Evolutionary conservation across 2,329 filamentous ascomycete species (phyloP), one percentile per base, ranked within the genome.

Genomic region (Ophiostoma ulmi): DNA sequence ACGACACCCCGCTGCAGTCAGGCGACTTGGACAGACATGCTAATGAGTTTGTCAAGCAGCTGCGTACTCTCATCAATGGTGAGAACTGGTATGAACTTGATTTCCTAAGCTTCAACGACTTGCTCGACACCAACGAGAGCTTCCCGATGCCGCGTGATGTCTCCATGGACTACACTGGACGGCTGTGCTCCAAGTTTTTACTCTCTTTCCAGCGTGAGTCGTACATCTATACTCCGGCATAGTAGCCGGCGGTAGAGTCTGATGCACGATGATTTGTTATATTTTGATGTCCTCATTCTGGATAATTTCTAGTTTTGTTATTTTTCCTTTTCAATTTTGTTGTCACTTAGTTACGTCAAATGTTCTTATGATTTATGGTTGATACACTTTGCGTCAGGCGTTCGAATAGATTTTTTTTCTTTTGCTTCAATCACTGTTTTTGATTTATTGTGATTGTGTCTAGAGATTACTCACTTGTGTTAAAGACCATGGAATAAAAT

Each of bases 151-250:
- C 67, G 26, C 66, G 81, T 68, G 81, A 86, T 72, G 80, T 84
- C 20, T 80, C 83, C 20, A 77, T 81, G 52, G 80, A 85, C 74
- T 87, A 87, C 75, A 83, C 81, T 0, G 86, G 85, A 0, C 81
- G 85, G 14, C 78, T 88, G 67, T 78, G 85, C 70, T 80, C 85
- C 69, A 83, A 83, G 75, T 87, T 88, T 75, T 74, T 88, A 70
- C 78, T 87, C 31, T 87, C 85, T 0, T 88, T 88, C 74, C 31
- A 67, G 41, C 55, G 67, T n/a, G 68, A 70, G 26, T 17, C 22
- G 13, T 72, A 71, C 48, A 74, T 75, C 6, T 70, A 71, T 22
- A 72, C 71, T 4, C 68, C 68, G 36, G 63, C 36, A 39, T 65
- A 39, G 63, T 67, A 31, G 11, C 68, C 69, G 5, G 70, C 17